Percentiles rank a stretch among this genome's conserved stretches.
Conservation (phyloP, 768 basidiomycete genomes). For the Lentinula boryana region DNA sequence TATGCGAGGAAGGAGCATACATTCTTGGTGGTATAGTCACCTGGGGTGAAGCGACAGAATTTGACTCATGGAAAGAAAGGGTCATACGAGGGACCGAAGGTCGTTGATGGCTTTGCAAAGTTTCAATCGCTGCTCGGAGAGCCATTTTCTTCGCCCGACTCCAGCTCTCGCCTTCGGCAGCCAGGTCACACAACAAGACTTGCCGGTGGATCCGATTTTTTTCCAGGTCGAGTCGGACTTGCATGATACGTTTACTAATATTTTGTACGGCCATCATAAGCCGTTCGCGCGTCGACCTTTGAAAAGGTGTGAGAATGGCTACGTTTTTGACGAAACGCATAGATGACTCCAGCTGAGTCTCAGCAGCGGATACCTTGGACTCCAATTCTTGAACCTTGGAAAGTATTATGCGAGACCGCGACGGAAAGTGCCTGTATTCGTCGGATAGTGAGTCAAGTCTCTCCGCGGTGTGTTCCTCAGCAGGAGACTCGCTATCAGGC, state of each 20-base stretch:
- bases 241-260: conserved; percentile 59
- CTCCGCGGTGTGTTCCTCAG: not conserved
- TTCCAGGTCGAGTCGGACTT: conserved; percentile 65
- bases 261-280: conserved; percentile 55
- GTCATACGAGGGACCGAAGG: conserved; percentile 29
- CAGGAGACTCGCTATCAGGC: conserved; percentile 14
- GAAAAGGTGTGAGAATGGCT: conserved; percentile 83
- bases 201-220: conserved; percentile 71
- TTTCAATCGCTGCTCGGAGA: conserved; percentile 64
- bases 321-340: conserved; percentile 77
- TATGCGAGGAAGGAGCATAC: conserved; percentile 21
- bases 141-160: conserved; percentile 63
- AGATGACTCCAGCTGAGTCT: conserved; percentile 58
- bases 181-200: conserved; percentile 71
- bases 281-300: conserved; percentile 73
- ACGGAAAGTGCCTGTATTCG: conserved; percentile 28
- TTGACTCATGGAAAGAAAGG: conserved; percentile 24
- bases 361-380: conserved; percentile 42
- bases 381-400: conserved; percentile 64
- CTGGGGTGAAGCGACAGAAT: conserved; percentile 8
- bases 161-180: conserved; percentile 63
- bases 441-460: not conserved
- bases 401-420: conserved; percentile 53
- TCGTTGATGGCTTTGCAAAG: conserved; percentile 40
- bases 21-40: conserved; percentile 13